Base-by-base conservation (phyloP, 2,329 filamentous ascomycete species). In the Fusarium algeriense region DNA sequence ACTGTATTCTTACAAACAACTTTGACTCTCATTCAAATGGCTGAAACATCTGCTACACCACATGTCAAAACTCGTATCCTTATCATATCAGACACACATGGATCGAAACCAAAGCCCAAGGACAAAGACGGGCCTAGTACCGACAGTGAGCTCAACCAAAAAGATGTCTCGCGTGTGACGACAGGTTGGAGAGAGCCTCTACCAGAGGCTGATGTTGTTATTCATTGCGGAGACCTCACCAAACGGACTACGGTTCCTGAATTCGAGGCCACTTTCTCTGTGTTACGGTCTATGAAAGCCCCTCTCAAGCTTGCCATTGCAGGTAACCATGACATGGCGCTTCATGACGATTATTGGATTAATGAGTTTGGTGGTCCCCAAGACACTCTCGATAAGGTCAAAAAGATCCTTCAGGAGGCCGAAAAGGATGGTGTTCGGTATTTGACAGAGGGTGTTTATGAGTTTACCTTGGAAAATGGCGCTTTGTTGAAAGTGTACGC, bases 191-290 rank as follows among this genome's bases (percentile, higher is more conserved):
- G 78, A 37, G 58, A 73, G 19, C 77, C 80, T 10, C 64, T 79
- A 0, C 75, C 80, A 5, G 72, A 78, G 19, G 81, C 80, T 34
- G 87, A 89, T 65, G 83, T 88, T 7, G 82, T 80, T 14, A 81
- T 88, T 5, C 85, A 87, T 78, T 88, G 86, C 66, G 87, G 87
- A 45, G 85, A 88, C 60, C 77, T 89, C 6, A 88, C 85, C 1
- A 76, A 81, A 2, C 76, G 77, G 11, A 85, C 83, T 6, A 80
- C 78, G 12, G 54, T 85, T 0, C 50, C 72, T 3, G 85, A 88
- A 65, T 83, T 83, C 44, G 74, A 70, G 14, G 72, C 73, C 1
- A 80, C 85, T 0, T 78, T 89, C 13, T 63, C 78, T n/a, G 75
- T 84, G 40, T 78, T 89, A 7, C 74, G 80, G 7, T 55, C 62